phyloP scores from a whole-genome alignment of 805 yeast genomes.

The Pichia californica region DNA sequence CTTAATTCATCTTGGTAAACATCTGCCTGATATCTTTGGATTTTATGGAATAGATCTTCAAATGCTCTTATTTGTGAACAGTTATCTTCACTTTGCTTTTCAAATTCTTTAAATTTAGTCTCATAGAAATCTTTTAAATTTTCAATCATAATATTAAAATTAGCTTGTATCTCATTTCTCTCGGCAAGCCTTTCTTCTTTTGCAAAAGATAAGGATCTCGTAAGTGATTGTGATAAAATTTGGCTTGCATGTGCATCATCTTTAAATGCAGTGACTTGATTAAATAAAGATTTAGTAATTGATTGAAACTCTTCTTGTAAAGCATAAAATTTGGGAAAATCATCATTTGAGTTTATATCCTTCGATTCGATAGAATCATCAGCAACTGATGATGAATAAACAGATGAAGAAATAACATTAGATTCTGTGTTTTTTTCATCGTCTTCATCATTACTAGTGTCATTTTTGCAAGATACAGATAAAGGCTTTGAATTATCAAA shows the following conservation, averaged over 20 bases:
- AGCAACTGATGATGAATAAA: background rate
- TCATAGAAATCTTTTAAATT: background rate
- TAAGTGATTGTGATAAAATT: background rate
- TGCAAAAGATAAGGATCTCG: background rate
- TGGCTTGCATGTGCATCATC: background rate
- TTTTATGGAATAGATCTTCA: slow-evolving; percentile 3
- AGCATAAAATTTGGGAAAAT: too few species aligned
- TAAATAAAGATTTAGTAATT: background rate
- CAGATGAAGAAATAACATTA: background rate
- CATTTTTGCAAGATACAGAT: too few species aligned
- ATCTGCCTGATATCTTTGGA: slow-evolving; percentile 5
- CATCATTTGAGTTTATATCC: too few species aligned
- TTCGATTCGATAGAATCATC: too few species aligned
- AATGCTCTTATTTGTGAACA: background rate
- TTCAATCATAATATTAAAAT: background rate
- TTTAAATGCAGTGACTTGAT: background rate
- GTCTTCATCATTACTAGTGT: slow-evolving; percentile 1
- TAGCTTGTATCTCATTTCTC: too few species aligned
- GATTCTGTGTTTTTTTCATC: background rate
- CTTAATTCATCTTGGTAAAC: slow-evolving; percentile 1
- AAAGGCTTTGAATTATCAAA: too few species aligned
- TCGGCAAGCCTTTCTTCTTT: background rate
- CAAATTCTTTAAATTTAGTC: background rate
- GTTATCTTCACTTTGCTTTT: background rate
- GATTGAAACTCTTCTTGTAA: slow-evolving; percentile 1